Percentiles rank a stretch among this genome's conserved stretches.
These are phyloP conservation scores for Leccinum truebloodii DNA, from an alignment of 768 basidiomycete genomes.

Conservation along the genomic window DNA sequence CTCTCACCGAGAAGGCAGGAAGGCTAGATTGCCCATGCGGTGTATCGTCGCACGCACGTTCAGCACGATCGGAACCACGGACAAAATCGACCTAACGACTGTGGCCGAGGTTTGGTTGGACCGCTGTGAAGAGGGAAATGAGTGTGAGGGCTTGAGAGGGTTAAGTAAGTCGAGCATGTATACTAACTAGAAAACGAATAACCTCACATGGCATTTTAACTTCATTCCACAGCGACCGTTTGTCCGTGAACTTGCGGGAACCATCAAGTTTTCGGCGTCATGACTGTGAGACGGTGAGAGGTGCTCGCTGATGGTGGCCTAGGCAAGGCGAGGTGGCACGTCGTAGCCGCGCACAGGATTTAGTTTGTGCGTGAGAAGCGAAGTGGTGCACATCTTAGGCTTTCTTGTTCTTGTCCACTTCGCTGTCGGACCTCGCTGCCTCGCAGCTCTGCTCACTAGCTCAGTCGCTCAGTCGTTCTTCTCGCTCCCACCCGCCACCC, in stretches of 20 bases:
- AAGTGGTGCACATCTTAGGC: too few relatives aligned
- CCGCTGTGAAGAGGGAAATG: constrained; percentile 68
- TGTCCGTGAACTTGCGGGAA: constrained; percentile 40
- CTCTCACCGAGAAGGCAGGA: too few relatives aligned
- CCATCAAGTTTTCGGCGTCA: constrained; percentile 3
- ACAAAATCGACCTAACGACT: constrained; percentile 76
- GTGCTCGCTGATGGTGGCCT: constrained; percentile 33
- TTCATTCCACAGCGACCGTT: constrained; percentile 88
- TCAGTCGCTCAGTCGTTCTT: too few relatives aligned
- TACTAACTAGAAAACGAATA: constrained; percentile 15
- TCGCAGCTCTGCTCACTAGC: too few relatives aligned
- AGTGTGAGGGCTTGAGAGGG: constrained; percentile 73
- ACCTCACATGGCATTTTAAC: constrained; percentile 79
- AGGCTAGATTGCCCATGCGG: constrained; percentile 23
- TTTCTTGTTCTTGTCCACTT: too few relatives aligned
- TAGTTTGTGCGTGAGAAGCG: too few relatives aligned
- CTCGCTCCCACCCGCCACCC: too few relatives aligned
- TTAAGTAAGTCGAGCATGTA: constrained; percentile 8
- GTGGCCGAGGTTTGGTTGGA: constrained; percentile 71
- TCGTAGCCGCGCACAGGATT: too few relatives aligned
- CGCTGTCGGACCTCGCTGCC: too few relatives aligned
- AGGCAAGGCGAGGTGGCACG: too few relatives aligned
- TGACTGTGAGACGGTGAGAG: constrained; percentile 26
- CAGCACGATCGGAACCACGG: constrained; percentile 58
- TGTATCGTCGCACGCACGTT: constrained; percentile 44